Evolutionary conservation across 192 early-diverging fungal genomes (phyloP).

Genomic region (Dimargaris verticillata): DNA sequence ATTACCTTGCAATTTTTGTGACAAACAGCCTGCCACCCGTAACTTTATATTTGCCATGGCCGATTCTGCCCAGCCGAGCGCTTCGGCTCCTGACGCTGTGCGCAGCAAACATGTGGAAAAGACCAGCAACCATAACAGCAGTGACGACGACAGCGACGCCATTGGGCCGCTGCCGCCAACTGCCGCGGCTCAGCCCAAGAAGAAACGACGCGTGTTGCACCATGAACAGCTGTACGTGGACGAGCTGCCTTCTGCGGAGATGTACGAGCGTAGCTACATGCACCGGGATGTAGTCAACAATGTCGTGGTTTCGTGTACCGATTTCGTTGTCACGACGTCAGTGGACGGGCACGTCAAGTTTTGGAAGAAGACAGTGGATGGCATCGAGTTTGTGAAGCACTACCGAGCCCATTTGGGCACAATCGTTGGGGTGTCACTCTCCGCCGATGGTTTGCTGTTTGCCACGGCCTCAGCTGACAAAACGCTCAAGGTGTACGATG

Average conservation of each 20-base stretch:
- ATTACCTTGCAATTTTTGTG: background rate
- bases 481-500: conserved; percentile 84
- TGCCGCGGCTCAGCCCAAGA: background rate
- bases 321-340: conserved; percentile 89
- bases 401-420: conserved; percentile 69
- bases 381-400: conserved; percentile 98
- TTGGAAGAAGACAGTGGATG: conserved; percentile 86
- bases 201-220: conserved; percentile 15
- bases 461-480: conserved; percentile 73
- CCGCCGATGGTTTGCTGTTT: conserved; percentile 60
- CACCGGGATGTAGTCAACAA: conserved; percentile 79
- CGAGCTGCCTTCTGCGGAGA: conserved; percentile 68
- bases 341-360: conserved; percentile 95
- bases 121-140: background rate
- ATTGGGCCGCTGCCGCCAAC: conserved; percentile 2
- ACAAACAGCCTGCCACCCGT: background rate
- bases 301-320: conserved; percentile 57
- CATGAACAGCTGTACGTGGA: conserved; percentile 66
- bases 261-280: conserved; percentile 93
- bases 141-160: conserved; percentile 1
- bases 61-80: no score
- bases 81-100: no score
- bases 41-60: background rate
- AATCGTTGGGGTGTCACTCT: conserved; percentile 37
- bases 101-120: background rate